phyloP scores from a whole-genome alignment of 2,329 filamentous ascomycete genomes.

The Fusarium globosum region DNA sequence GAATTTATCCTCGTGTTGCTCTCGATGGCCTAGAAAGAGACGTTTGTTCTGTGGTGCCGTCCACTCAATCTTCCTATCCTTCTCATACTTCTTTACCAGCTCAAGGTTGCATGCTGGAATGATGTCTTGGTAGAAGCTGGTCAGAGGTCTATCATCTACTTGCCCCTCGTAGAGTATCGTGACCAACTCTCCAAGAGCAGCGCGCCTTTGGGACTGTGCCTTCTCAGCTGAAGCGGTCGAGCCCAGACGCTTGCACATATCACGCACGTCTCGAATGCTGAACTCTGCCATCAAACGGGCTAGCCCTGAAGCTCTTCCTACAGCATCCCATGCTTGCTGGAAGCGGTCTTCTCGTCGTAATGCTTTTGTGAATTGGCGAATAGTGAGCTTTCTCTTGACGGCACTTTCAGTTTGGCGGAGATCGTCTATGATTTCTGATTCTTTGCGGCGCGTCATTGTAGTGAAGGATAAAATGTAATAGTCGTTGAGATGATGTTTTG shows the following conservation, averaged over 20 bases:
- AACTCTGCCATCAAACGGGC: constrained; percentile 41
- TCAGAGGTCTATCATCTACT: constrained; percentile 36
- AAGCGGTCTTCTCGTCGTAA: constrained; percentile 39
- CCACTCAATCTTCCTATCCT: constrained; percentile 21
- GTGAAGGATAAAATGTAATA: neutral
- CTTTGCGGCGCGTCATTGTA: constrained; percentile 15
- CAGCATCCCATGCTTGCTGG: constrained; percentile 36
- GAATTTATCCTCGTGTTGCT: constrained; percentile 29
- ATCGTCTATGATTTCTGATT: constrained; percentile 3
- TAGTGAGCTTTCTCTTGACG: constrained; percentile 24
- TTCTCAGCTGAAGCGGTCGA: constrained; percentile 35
- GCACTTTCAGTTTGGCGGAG: constrained; percentile 36
- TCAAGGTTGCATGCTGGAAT: constrained; percentile 38
- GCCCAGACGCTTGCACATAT: constrained; percentile 36
- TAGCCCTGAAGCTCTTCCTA: constrained; percentile 38
- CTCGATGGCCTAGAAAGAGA: constrained; percentile 29
- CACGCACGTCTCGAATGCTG: constrained; percentile 38
- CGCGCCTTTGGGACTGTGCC: constrained; percentile 35
- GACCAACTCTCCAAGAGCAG: constrained; percentile 37
- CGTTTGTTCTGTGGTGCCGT: constrained; percentile 18
- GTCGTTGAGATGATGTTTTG: neutral
- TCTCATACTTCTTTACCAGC: constrained; percentile 37
- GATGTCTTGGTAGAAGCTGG: constrained; percentile 39
- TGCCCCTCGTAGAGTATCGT: constrained; percentile 19
- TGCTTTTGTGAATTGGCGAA: constrained; percentile 33